Percentiles rank a stretch among this genome's conserved stretches.
These are phyloP conservation scores for Neoscytalidium dimidiatum DNA, from an alignment of 2,329 filamentous ascomycete species.

Conservation along the genomic window DNA sequence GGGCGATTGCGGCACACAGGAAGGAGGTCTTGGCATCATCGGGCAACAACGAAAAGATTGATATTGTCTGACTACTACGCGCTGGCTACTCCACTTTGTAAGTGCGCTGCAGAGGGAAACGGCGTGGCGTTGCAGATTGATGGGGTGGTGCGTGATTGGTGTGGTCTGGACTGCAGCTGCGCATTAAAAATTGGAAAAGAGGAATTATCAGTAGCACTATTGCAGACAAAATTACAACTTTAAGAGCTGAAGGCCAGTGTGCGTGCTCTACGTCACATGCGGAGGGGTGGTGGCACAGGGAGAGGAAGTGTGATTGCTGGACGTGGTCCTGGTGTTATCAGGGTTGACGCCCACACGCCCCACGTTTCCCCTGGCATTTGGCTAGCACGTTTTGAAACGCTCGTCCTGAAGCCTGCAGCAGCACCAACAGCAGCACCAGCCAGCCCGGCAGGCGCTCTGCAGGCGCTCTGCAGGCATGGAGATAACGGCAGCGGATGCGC, in stretches of 20 bases:
- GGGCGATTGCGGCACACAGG: conserved; percentile 21
- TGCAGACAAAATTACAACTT: too few species aligned
- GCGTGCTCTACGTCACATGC: neutral
- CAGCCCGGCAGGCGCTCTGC: neutral
- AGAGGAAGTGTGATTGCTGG: neutral
- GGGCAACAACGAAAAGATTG: neutral
- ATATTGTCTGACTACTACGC: neutral
- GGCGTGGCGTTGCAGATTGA: too few species aligned
- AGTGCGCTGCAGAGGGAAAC: too few species aligned
- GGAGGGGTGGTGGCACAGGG: neutral
- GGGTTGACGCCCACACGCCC: neutral
- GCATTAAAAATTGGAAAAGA: too few species aligned
- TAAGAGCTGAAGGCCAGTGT: too few species aligned
- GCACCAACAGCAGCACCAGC: neutral
- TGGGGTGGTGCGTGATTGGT: too few species aligned
- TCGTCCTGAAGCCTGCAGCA: neutral
- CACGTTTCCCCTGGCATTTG: conserved; percentile 3
- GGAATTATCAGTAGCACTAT: too few species aligned
- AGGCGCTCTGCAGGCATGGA: neutral
- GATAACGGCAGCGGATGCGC: neutral
- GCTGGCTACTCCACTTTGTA: neutral
- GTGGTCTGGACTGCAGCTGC: too few species aligned
- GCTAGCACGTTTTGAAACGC: neutral
- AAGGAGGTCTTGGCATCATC: neutral
- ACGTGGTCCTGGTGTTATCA: conserved; percentile 1